Evolutionary conservation across 2,329 filamentous ascomycete species (phyloP).

Genomic region (Rutstroemia sp.): DNA sequence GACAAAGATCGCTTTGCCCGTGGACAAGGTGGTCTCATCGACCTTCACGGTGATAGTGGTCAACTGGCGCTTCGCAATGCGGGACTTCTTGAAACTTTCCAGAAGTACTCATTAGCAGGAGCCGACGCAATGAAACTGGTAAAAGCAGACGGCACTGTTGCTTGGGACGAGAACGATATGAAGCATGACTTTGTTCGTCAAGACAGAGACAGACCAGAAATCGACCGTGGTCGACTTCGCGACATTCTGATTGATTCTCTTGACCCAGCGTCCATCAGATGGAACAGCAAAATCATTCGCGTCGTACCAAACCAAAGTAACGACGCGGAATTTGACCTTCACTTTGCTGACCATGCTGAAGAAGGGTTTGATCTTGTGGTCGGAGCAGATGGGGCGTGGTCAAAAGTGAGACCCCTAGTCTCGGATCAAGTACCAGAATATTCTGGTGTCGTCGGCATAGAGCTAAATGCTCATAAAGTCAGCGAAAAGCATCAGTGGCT

Average conservation of each 20-base stretch:
- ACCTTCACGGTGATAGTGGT: constrained; percentile 33
- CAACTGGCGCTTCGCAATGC: constrained; percentile 29
- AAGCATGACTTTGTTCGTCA: constrained; percentile 2
- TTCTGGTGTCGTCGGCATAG: constrained; percentile 28
- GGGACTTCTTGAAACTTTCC: constrained; percentile 26
- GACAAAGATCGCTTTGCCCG: constrained; percentile 16
- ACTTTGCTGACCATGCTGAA: constrained; percentile 11
- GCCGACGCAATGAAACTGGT: constrained; percentile 35
- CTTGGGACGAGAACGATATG: constrained; percentile 15
- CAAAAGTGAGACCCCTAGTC: constrained; percentile 29
- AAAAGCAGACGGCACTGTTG: constrained; percentile 22
- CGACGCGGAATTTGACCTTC: constrained; percentile 12
- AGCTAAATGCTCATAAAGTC: constrained; percentile 27
- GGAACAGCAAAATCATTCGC: constrained; percentile 31
- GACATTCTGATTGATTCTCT: constrained; percentile 30
- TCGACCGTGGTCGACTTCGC: constrained; percentile 31
- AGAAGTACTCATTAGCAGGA: constrained; percentile 34
- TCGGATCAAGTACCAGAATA: constrained; percentile 31
- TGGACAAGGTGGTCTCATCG: constrained; percentile 37
- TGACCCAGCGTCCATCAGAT: constrained; percentile 31
- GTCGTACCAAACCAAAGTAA: constrained; percentile 6
- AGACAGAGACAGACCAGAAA: constrained; percentile 31
- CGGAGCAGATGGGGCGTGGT: constrained; percentile 36
- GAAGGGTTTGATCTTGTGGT: constrained; percentile 32
- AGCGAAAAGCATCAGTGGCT: constrained; percentile 32